Percentiles rank a stretch among this genome's conserved stretches.
Conservation (phyloP, 2,329 filamentous ascomycete genomes). For the Phyllosticta ampelicida region DNA sequence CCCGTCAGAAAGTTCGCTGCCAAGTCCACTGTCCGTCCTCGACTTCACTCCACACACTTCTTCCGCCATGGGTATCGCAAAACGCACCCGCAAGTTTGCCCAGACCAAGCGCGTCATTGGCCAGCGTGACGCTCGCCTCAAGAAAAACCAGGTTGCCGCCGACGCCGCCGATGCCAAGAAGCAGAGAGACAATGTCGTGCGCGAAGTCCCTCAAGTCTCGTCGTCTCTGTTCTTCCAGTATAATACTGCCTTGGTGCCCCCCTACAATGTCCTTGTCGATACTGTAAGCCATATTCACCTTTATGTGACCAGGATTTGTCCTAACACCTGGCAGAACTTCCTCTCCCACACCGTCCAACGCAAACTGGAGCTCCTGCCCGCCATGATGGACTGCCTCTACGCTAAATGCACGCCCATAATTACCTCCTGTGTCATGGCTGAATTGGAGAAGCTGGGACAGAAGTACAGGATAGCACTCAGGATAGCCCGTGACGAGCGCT, state of each 20-base stretch:
- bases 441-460: slow-evolving; percentile 75
- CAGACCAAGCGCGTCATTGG: slow-evolving; percentile 71
- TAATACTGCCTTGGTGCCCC: slow-evolving; percentile 76
- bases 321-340: slow-evolving; percentile 50
- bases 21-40: neutral
- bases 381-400: slow-evolving; percentile 89
- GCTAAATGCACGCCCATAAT: slow-evolving; percentile 86
- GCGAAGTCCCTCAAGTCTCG: slow-evolving; percentile 71
- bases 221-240: slow-evolving; percentile 40
- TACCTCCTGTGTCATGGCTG: slow-evolving; percentile 70
- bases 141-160: slow-evolving; percentile 65
- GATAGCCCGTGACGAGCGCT: slow-evolving; percentile 82
- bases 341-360: slow-evolving; percentile 81
- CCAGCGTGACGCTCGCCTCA: slow-evolving; percentile 67
- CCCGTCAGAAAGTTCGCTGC: neutral
- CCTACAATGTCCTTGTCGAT: slow-evolving; percentile 71
- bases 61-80: slow-evolving; percentile 67
- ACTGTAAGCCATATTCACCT: slow-evolving; percentile 34
- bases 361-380: slow-evolving; percentile 77
- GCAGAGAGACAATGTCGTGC: slow-evolving; percentile 52
- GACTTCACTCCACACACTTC: slow-evolving; percentile 1
- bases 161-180: slow-evolving; percentile 47
- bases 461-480: slow-evolving; percentile 80
- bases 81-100: slow-evolving; percentile 88
- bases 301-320: neutral